phyloP scores from a whole-genome alignment of 2,329 filamentous ascomycete species.

The Myriangium duriaei region DNA sequence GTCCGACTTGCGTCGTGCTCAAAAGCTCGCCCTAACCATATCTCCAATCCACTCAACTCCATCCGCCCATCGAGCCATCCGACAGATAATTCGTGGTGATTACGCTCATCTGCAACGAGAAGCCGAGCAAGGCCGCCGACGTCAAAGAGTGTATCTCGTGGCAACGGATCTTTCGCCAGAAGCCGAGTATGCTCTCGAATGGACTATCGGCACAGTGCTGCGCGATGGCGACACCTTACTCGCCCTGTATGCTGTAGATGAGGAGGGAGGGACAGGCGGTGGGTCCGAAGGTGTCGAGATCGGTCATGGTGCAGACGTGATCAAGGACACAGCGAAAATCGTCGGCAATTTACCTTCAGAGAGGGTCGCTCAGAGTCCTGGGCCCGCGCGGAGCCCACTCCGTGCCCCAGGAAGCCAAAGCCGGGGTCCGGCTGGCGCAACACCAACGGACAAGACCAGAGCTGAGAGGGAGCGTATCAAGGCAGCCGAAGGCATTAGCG shows the following conservation, averaged over 20 bases:
- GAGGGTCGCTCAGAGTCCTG: conserved; percentile 17
- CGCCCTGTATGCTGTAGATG: conserved; percentile 85
- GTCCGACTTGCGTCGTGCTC: conserved; percentile 74
- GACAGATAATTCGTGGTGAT: conserved; percentile 82
- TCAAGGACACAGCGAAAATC: conserved; percentile 62
- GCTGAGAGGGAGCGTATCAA: conserved; percentile 67
- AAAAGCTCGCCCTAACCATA: conserved; percentile 68
- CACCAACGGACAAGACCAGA: conserved; percentile 30
- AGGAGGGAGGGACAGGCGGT: conserved; percentile 49
- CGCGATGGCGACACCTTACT: conserved; percentile 89
- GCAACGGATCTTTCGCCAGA: conserved; percentile 91
- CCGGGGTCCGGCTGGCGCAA: conserved; percentile 15
- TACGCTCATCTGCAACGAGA: conserved; percentile 64
- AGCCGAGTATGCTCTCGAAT: conserved; percentile 87
- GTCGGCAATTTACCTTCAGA: conserved; percentile 49
- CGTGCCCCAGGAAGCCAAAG: conserved; percentile 10
- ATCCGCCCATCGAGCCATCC: conserved; percentile 67
- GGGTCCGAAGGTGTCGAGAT: conserved; percentile 41
- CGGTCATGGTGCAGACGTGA: conserved; percentile 60
- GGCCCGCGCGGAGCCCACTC: conserved; percentile 9
- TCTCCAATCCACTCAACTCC: conserved; percentile 67
- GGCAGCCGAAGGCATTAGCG: conserved; percentile 72
- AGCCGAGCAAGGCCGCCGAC: conserved; percentile 64
- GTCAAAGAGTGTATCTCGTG: conserved; percentile 83
- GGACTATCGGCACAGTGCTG: conserved; percentile 91